phyloP scores from a whole-genome alignment of 805 yeast genomes.

The Cyberlindnera xishuangbannaensis region DNA sequence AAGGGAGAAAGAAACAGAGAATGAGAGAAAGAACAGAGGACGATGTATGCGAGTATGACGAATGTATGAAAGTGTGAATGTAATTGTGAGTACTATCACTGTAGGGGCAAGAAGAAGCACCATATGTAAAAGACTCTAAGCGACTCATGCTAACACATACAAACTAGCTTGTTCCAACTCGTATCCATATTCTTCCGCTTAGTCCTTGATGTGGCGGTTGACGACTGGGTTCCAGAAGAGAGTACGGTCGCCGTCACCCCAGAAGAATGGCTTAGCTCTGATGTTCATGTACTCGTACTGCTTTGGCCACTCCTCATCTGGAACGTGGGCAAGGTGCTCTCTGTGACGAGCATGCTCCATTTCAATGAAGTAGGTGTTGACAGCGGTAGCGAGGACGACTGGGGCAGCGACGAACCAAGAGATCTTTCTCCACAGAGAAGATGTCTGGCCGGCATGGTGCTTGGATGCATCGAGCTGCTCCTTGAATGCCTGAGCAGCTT shows the following conservation, averaged over 20 bases:
- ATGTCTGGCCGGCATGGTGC: conserved; percentile 75
- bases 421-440: conserved; percentile 81
- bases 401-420: conserved; percentile 79
- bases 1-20: too few relatives aligned
- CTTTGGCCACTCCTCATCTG: conserved; percentile 90
- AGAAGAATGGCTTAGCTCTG: conserved; percentile 84
- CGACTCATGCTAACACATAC: too few relatives aligned
- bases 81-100: conserved; percentile 1
- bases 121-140: too few relatives aligned
- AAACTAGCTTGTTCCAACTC: too few relatives aligned
- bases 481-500: conserved; percentile 58
- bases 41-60: too few relatives aligned
- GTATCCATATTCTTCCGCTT: too few relatives aligned
- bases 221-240: conserved; percentile 91
- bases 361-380: conserved; percentile 79
- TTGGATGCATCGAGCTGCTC: conserved; percentile 55
- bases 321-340: conserved; percentile 56
- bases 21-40: too few relatives aligned
- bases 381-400: conserved; percentile 66
- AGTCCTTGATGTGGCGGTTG: conserved; percentile 69
- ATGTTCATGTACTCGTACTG: conserved; percentile 90
- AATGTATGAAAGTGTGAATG: conserved; percentile 1
- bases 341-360: conserved; percentile 88
- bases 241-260: conserved; percentile 99
- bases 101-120: too few relatives aligned